Base-by-base conservation (phyloP, 129 eudicot genomes). In the Solidago caesia region DNA sequence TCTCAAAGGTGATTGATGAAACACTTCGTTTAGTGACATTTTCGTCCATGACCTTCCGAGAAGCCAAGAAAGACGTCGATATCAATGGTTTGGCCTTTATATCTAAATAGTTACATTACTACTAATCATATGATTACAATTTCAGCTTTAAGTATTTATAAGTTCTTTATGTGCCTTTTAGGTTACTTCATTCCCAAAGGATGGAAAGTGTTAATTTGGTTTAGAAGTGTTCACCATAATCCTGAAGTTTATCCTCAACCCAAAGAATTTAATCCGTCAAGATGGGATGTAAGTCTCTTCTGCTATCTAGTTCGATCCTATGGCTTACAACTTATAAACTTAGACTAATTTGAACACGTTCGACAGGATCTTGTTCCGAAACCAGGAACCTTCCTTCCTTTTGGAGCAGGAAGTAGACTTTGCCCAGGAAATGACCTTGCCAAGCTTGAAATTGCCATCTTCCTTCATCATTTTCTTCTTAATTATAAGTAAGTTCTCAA, bases 391-490 rank as follows among this genome's bases (percentile, higher is more conserved):
- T 94, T 88, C 70, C 84, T 90, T 62, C 99, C 99, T 6, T 94
- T 94, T 79, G 97, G 99, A 49, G 96, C 79, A 48, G 99, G 99
- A 76, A 85, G 85, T 57, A 84, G 99, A 72, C 67, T 94, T 80
- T 94, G 99, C 77, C 99, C 98, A 1, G 98, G 98, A 75, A 90
- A 90, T 75, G 97, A 94, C 52, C 96, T 94, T 45, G 98, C 98
- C 10, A 94, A 87, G 87, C 92, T 94, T 8, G 99, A 94, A 77
- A 85, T 91, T 47, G 42, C 96, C 4, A 87, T 91, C 55, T 94
- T 94, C 46, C 94, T 94, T 39, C 99, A 94, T 77, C 74, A 95
- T 84, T 95, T 88, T 65, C 92, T 95, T 41, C 87, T 91, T 5
- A 77, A 85, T 25, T 95, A 91, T 72, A 64, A 86, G 99, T 95